phyloP scores from a whole-genome alignment of 1,284 basidiomycete genomes.

The Earliella scabrosa region DNA sequence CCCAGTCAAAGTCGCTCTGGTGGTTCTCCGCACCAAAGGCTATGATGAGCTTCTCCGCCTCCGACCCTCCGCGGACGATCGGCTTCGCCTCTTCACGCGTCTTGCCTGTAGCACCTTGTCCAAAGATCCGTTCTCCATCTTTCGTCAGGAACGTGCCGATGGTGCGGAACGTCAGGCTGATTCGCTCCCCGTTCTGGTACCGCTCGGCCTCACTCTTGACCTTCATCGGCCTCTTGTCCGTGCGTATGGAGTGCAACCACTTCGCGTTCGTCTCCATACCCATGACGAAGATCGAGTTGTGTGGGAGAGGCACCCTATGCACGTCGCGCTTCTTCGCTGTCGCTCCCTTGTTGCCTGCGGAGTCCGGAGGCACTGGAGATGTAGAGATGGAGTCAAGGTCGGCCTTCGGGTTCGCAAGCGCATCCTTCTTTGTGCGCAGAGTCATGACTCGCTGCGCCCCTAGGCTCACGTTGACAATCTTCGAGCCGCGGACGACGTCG shows the following conservation, averaged over 20 bases:
- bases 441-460: constrained; percentile 77
- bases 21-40: constrained; percentile 78
- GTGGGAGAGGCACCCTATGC: constrained; percentile 70
- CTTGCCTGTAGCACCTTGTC: constrained; percentile 71
- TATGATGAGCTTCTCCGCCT: constrained; percentile 53
- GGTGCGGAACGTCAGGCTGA: constrained; percentile 76
- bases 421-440: constrained; percentile 64
- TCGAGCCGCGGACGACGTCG: constrained; percentile 70
- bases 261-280: constrained; percentile 68
- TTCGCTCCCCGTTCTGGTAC: constrained; percentile 60
- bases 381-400: not conserved
- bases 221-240: constrained; percentile 63
- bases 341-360: not conserved
- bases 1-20: constrained; percentile 69
- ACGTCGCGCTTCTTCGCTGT: constrained; percentile 39
- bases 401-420: constrained; percentile 12
- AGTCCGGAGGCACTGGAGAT: not conserved
- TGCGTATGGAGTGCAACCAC: constrained; percentile 74
- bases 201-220: constrained; percentile 59
- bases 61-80: constrained; percentile 54
- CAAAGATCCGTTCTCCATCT: constrained; percentile 58
- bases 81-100: constrained; percentile 49
- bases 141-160: constrained; percentile 73
- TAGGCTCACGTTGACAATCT: constrained; percentile 76
- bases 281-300: constrained; percentile 80